Percentiles rank a stretch among this genome's conserved stretches.
Conservation (phyloP, 176 grass and related monocot genomes). For the Oropetium thomaeum region DNA sequence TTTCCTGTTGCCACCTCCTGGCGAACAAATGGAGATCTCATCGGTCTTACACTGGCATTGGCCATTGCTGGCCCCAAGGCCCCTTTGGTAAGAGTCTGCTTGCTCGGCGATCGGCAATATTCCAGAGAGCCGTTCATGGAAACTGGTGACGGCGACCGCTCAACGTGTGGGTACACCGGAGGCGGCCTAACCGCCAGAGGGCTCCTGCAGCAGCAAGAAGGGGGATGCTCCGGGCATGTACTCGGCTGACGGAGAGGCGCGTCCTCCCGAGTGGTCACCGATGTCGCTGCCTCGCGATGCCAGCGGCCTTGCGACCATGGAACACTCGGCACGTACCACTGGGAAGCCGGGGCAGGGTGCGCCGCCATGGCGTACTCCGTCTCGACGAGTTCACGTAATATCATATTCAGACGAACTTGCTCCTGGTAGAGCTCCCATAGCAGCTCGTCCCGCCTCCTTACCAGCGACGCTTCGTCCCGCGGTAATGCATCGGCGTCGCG, state of each 20-base stretch:
- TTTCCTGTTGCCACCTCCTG: not conserved
- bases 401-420: slow-evolving; percentile 15
- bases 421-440: slow-evolving; percentile 22
- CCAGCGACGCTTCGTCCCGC: not conserved
- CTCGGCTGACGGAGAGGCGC: not conserved
- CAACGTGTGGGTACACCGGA: slow-evolving; percentile 28
- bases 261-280: not conserved
- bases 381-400: slow-evolving; percentile 29
- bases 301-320: not conserved
- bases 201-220: not conserved
- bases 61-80: not conserved
- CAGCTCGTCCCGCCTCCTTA: slow-evolving; percentile 10
- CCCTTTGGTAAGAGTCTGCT: not conserved
- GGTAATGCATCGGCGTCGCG: not conserved
- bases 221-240: not conserved
- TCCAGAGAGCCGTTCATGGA: not conserved
- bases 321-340: no score
- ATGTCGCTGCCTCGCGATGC: not conserved
- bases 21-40: not conserved
- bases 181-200: not conserved
- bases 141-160: not conserved
- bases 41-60: not conserved
- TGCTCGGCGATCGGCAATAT: not conserved
- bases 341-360: not conserved
- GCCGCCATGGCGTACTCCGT: slow-evolving; percentile 21